These are phyloP conservation scores for Colletotrichum neosansevieriae DNA, from an alignment of 2,329 filamentous ascomycete species.

Conservation along the genomic window DNA sequence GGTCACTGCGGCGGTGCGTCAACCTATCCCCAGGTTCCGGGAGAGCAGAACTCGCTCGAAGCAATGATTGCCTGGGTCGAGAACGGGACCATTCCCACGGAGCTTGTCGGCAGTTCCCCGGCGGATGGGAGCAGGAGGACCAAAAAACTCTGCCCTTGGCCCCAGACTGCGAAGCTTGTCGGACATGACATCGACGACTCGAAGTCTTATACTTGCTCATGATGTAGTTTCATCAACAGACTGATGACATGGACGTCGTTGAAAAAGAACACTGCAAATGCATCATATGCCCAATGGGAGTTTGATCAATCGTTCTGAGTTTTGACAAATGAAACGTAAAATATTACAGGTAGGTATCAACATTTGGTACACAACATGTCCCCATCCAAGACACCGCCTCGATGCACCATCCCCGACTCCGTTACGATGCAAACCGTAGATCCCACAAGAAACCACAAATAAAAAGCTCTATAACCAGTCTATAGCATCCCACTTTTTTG, in stretches of 20 bases:
- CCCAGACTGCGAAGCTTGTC: slow-evolving; percentile 3
- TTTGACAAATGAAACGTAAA: slow-evolving; percentile 18
- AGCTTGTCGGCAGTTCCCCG: not conserved
- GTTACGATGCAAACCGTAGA: slow-evolving; percentile 33
- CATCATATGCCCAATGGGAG: too few relatives aligned
- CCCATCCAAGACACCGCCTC: slow-evolving; percentile 26
- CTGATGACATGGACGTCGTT: too few relatives aligned
- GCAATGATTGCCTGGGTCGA: slow-evolving; percentile 25
- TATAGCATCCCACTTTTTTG: not conserved
- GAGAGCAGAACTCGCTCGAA: slow-evolving; percentile 18
- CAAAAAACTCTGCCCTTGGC: slow-evolving; percentile 27
- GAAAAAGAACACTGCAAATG: too few relatives aligned
- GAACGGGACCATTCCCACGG: not conserved
- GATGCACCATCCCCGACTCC: slow-evolving; percentile 33
- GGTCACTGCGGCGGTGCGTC: slow-evolving; percentile 27
- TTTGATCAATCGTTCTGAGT: too few relatives aligned
- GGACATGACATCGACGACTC: not conserved
- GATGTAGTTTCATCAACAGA: too few relatives aligned
- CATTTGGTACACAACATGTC: slow-evolving; percentile 24
- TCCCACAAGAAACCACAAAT: not conserved
- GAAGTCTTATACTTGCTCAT: not conserved
- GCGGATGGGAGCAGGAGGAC: slow-evolving; percentile 26
- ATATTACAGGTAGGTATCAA: slow-evolving; percentile 39
- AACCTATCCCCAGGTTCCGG: slow-evolving; percentile 24
- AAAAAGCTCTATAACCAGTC: slow-evolving; percentile 4